Evolutionary conservation across 768 basidiomycete species (phyloP).

Genomic region (Solioccasus polychromus): DNA sequence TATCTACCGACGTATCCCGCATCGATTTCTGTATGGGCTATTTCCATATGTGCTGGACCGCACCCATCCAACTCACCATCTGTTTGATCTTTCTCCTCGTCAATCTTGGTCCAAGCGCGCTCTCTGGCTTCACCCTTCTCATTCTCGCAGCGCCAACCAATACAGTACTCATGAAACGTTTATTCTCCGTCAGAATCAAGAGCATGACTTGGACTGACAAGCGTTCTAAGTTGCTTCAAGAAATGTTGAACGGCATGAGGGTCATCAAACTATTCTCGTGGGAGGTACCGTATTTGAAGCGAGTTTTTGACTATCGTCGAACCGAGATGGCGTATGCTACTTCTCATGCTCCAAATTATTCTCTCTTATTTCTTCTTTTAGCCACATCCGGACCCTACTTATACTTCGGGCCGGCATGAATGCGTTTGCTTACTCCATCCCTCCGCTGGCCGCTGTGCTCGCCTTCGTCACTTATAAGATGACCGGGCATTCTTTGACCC

Average conservation of each 20-base stretch:
- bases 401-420: constrained; percentile 64
- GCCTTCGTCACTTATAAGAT: constrained; percentile 75
- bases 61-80: constrained; percentile 73
- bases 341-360: constrained; percentile 4
- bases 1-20: constrained; percentile 87
- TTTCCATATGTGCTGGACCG: constrained; percentile 79
- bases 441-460: constrained; percentile 74
- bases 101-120: constrained; percentile 62
- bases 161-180: constrained; percentile 64
- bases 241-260: constrained; percentile 85
- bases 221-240: constrained; percentile 84
- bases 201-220: constrained; percentile 90
- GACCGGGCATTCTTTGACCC: constrained; percentile 62
- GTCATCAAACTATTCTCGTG: constrained; percentile 92
- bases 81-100: constrained; percentile 72
- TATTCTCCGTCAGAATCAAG: constrained; percentile 58
- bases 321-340: constrained; percentile 60
- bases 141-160: constrained; percentile 73
- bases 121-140: constrained; percentile 61
- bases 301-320: constrained; percentile 65
- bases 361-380: constrained; percentile 19
- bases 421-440: constrained; percentile 68
- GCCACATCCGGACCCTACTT: constrained; percentile 65
- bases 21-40: constrained; percentile 85
- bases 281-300: constrained; percentile 77